Evolutionary conservation across 768 basidiomycete species (phyloP), one percentile per base, ranked within the genome.

Genomic region (Pisolithus albus): DNA sequence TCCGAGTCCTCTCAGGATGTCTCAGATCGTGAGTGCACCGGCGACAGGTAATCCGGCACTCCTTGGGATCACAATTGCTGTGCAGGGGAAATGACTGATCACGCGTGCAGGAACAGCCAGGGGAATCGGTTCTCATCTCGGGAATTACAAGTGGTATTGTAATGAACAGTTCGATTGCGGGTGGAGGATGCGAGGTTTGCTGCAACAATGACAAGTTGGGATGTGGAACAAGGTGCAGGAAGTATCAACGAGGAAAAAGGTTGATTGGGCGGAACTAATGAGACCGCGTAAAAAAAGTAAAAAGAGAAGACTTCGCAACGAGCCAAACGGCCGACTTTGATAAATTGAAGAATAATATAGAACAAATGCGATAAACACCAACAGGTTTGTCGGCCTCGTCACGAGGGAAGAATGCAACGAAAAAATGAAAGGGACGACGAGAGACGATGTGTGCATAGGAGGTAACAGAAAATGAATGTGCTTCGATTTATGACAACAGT

Each of bases 291-390:
- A 47, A 36, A 48, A 54, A 64, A 64, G 56, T 63, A 61, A 70
- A 70, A 68, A 55, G 61, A 64, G 63, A 59, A 62, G 60, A 51
- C 57, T 64, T 61, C 61, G 66, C 56, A 59, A 68, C 66, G 64
- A 56, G 60, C 62, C 65, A 62, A 62, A 61, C 58, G 62, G 63
- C 63, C 72, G 63, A 70, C 67, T 68, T 61, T 70, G 76, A 82
- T 87, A 84, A 86, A 76, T 73, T 84, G 83, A 85, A 80, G 78
- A 87, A 88, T 88, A 88, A 88, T 80, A 81, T 75, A 80, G 75
- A 75, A 81, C 71, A 75, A 79, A 78, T 74, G 76, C 76, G 70
- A 70, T 68, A 61, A 68, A 66, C 62, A 69, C 62, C 60, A 36
- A 18, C 9, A 13, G 9, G 46, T 47, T 70, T 79, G 76, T 80